These are phyloP conservation scores for Paecilomyces fulvus DNA, from an alignment of 2,329 filamentous ascomycete genomes.

Conservation along the genomic window DNA sequence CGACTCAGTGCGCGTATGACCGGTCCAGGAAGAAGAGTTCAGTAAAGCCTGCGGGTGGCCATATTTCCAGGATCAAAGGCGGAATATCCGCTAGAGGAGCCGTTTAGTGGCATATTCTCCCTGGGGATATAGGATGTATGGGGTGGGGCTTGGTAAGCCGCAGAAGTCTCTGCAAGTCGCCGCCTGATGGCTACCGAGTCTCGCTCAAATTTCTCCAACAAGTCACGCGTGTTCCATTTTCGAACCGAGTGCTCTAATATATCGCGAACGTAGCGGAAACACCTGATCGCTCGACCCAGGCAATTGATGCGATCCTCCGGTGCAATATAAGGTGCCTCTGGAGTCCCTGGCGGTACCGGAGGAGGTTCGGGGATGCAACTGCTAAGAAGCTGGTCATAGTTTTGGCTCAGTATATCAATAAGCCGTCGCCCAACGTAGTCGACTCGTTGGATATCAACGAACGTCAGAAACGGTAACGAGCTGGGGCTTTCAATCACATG, in stretches of 20 bases:
- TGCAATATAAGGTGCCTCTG: constrained; percentile 22
- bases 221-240: constrained; percentile 25
- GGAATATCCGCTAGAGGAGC: constrained; percentile 7
- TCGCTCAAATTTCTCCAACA: constrained; percentile 24
- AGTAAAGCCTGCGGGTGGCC: constrained; percentile 2
- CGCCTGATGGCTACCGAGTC: constrained; percentile 18
- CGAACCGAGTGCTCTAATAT: constrained; percentile 24
- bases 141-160: not conserved
- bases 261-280: constrained; percentile 21
- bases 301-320: constrained; percentile 26
- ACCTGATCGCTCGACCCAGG: constrained; percentile 23
- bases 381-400: constrained; percentile 39
- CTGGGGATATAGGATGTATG: constrained; percentile 9
- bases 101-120: constrained; percentile 4
- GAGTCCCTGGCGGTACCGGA: constrained; percentile 20
- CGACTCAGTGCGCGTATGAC: not conserved
- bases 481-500: constrained; percentile 53
- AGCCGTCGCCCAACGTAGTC: constrained; percentile 60
- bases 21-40: not conserved
- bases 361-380: constrained; percentile 20
- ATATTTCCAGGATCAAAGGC: constrained; percentile 7
- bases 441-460: constrained; percentile 76
- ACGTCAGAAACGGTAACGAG: constrained; percentile 65
- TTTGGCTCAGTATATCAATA: constrained; percentile 47
- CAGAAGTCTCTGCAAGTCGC: constrained; percentile 2